A percentile compares a stretch with the other conserved stretches of the same genome.
These are phyloP conservation scores for Yarrowia sp. DNA, from an alignment of 805 yeast genomes.

Conservation along the genomic window DNA sequence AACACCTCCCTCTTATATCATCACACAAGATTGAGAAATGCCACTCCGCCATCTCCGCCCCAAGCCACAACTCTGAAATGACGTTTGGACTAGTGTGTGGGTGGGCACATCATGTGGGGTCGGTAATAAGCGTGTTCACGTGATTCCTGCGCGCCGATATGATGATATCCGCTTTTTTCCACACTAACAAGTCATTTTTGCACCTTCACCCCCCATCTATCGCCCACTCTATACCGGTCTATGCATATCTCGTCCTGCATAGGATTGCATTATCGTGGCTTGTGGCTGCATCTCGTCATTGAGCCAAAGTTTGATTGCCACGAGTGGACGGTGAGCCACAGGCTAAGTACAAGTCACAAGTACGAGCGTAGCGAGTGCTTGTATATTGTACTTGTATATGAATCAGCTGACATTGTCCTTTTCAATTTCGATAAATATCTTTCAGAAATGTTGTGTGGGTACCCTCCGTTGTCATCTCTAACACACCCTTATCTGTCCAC, in stretches of 20 bases:
- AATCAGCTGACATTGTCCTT: too few species aligned
- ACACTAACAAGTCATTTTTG: too few species aligned
- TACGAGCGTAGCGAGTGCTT: too few species aligned
- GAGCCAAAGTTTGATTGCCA: not conserved
- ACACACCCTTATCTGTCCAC: too few species aligned
- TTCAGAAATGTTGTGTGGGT: too few species aligned
- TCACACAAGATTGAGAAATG: not conserved
- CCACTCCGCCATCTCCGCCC: slow-evolving; percentile 34
- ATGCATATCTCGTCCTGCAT: slow-evolving; percentile 4
- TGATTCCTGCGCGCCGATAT: not conserved
- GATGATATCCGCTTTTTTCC: not conserved
- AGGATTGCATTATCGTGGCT: slow-evolving; percentile 34
- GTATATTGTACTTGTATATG: too few species aligned
- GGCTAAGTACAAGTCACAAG: too few species aligned
- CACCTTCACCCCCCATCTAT: not conserved
- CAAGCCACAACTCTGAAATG: slow-evolving; percentile 36
- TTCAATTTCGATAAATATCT: too few species aligned
- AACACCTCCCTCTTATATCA: not conserved
- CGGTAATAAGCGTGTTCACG: not conserved
- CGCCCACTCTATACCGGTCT: not conserved
- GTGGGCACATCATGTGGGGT: too few species aligned
- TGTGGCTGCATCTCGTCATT: slow-evolving; percentile 38
- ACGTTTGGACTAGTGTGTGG: slow-evolving; percentile 1
- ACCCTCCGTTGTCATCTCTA: too few species aligned
- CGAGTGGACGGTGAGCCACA: too few species aligned